A percentile compares a stretch with the other conserved stretches of the same genome.
These are phyloP conservation scores for Aspergillus bridgeri DNA, from an alignment of 495 filamentous ascomycete species.

Conservation along the genomic window DNA sequence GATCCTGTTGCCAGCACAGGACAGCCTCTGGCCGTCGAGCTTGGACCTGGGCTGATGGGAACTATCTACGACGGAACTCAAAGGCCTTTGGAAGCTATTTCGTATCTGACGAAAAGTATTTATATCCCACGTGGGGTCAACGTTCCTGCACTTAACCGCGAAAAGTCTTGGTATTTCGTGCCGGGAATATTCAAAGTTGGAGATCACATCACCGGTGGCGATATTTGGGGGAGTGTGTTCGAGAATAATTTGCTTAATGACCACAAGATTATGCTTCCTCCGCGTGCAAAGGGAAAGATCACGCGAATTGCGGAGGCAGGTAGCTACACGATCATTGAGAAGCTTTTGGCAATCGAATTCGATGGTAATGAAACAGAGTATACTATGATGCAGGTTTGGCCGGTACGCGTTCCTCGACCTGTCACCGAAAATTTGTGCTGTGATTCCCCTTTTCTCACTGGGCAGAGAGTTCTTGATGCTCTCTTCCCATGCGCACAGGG, in stretches of 20 bases:
- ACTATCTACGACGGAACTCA: slow-evolving; percentile 99
- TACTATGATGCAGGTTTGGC: slow-evolving; percentile 98
- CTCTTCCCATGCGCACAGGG: slow-evolving; percentile 98
- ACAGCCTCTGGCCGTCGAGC: slow-evolving; percentile 94
- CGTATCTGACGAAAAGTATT: slow-evolving; percentile 72
- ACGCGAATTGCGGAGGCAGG: slow-evolving; percentile 84
- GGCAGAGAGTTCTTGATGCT: slow-evolving; percentile 95
- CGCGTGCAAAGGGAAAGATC: slow-evolving; percentile 85
- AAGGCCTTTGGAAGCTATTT: slow-evolving; percentile 83
- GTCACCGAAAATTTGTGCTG: slow-evolving; percentile 85
- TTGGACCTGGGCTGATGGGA: slow-evolving; percentile 95
- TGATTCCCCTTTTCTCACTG: slow-evolving; percentile 86
- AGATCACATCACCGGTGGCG: slow-evolving; percentile 94
- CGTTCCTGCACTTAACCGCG: slow-evolving; percentile 81
- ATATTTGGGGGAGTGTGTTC: slow-evolving; percentile 88
- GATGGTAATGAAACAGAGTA: slow-evolving; percentile 90
- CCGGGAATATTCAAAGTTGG: slow-evolving; percentile 82
- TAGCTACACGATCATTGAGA: slow-evolving; percentile 89
- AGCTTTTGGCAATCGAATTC: slow-evolving; percentile 94
- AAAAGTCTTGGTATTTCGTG: slow-evolving; percentile 93
- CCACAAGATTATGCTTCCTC: slow-evolving; percentile 91
- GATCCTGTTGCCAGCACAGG: slow-evolving; percentile 87
- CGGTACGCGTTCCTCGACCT: slow-evolving; percentile 91
- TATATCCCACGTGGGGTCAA: slow-evolving; percentile 95
- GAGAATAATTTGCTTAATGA: slow-evolving; percentile 95